A percentile compares a stretch with the other conserved stretches of the same genome.
Evolutionary conservation across 129 eudicot species (phyloP).

Genomic region (sunflower (Helianthus annuus)): DNA sequence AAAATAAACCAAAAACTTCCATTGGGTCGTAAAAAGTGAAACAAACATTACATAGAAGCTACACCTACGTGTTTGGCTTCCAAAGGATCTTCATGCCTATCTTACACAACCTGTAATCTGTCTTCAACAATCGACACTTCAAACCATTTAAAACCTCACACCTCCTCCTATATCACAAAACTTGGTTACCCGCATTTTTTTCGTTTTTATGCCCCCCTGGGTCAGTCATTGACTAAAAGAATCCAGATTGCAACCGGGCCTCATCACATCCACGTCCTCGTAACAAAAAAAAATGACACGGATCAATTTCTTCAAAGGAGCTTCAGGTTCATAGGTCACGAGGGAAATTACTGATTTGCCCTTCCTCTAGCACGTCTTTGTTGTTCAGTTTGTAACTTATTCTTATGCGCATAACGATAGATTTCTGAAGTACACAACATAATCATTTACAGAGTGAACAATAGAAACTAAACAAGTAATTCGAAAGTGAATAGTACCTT

Average conservation of each 20-base stretch:
- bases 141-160: slow-evolving; percentile 24
- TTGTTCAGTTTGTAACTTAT: slow-evolving; percentile 71
- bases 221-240: slow-evolving; percentile 9
- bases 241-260: slow-evolving; percentile 21
- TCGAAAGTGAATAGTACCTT: slow-evolving; percentile 47
- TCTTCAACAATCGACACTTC: slow-evolving; percentile 26
- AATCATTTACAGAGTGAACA: not conserved
- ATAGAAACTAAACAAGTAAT: not conserved
- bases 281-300: slow-evolving; percentile 18
- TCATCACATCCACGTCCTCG: slow-evolving; percentile 12
- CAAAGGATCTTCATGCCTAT: slow-evolving; percentile 7
- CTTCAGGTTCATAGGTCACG: slow-evolving; percentile 53
- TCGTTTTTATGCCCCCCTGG: slow-evolving; percentile 29
- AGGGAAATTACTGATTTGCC: slow-evolving; percentile 91
- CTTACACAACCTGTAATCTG: slow-evolving; percentile 21
- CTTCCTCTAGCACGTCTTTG: slow-evolving; percentile 86
- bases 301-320: slow-evolving; percentile 13
- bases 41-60: slow-evolving; percentile 15
- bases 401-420: slow-evolving; percentile 89
- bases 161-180: slow-evolving; percentile 38
- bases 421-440: slow-evolving; percentile 51
- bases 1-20: slow-evolving; percentile 6
- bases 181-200: slow-evolving; percentile 19
- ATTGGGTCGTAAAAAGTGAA: not conserved
- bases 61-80: slow-evolving; percentile 3